Evolutionary conservation across 2,329 filamentous ascomycete species (phyloP).

Genomic region (Talaromyces sp.): DNA sequence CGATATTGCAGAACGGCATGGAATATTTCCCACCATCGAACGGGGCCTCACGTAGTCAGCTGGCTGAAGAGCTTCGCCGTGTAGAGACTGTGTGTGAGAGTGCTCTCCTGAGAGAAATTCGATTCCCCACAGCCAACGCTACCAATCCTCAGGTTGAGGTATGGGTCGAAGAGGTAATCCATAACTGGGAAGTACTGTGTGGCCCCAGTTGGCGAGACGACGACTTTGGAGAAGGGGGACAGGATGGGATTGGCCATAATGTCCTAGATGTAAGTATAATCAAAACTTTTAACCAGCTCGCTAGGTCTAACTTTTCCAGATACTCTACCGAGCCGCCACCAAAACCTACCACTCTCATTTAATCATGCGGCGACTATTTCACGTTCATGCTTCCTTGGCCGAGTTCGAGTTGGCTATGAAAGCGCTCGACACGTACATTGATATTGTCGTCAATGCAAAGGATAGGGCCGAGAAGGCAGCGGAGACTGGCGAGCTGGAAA

Average conservation of each 20-base stretch:
- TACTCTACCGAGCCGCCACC: slow-evolving; percentile 81
- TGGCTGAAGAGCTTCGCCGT: slow-evolving; percentile 71
- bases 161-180: slow-evolving; percentile 73
- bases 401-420: slow-evolving; percentile 91
- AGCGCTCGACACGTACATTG: slow-evolving; percentile 85
- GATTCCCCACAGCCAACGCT: slow-evolving; percentile 79
- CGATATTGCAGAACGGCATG: slow-evolving; percentile 58
- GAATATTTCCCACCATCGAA: slow-evolving; percentile 31
- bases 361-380: slow-evolving; percentile 80
- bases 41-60: slow-evolving; percentile 51
- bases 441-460: slow-evolving; percentile 80
- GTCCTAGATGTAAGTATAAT: slow-evolving; percentile 59
- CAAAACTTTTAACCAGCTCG: not conserved
- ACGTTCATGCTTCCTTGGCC: slow-evolving; percentile 77
- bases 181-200: slow-evolving; percentile 79
- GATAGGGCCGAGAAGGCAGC: slow-evolving; percentile 70
- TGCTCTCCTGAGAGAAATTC: slow-evolving; percentile 69
- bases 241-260: slow-evolving; percentile 66
- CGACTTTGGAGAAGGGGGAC: slow-evolving; percentile 76
- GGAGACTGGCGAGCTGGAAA: slow-evolving; percentile 65
- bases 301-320: slow-evolving; percentile 39
- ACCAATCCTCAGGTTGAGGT: slow-evolving; percentile 72
- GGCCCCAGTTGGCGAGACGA: slow-evolving; percentile 74
- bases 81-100: slow-evolving; percentile 76
- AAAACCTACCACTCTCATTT: slow-evolving; percentile 95